phyloP scores from a whole-genome alignment of 352 stramenopile species.

The Pythium insidiosum region DNA sequence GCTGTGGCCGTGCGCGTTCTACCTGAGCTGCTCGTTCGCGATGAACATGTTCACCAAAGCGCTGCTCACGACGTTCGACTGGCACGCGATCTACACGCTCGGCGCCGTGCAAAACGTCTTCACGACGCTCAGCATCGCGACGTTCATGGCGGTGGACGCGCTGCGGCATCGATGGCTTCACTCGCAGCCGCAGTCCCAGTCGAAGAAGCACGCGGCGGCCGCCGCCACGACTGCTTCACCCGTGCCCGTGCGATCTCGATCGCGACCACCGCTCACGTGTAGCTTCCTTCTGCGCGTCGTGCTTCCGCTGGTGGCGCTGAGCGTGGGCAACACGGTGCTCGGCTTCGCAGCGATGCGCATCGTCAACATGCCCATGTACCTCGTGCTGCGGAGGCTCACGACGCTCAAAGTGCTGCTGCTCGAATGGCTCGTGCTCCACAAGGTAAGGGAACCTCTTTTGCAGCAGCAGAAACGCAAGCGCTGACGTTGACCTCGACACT shows the following conservation, averaged over 20 bases:
- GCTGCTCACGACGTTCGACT: conserved; percentile 53
- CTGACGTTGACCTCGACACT: too few relatives aligned
- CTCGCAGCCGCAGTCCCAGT: not conserved
- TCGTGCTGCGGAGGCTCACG: conserved; percentile 55
- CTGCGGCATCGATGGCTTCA: conserved; percentile 1
- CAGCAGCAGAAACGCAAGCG: not conserved
- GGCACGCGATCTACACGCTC: conserved; percentile 49
- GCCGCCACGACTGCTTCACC: too few relatives aligned
- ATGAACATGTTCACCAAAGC: conserved; percentile 80
- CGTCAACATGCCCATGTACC: conserved; percentile 74
- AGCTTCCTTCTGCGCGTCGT: conserved; percentile 27
- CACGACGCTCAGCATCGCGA: conserved; percentile 32
- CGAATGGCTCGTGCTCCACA: conserved; percentile 63
- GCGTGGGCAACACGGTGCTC: conserved; percentile 57
- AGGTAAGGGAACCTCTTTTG: conserved; percentile 14
- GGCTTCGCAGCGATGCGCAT: conserved; percentile 55
- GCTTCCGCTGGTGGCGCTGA: conserved; percentile 36
- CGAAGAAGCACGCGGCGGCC: not conserved
- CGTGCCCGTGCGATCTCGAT: too few relatives aligned
- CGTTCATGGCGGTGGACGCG: conserved; percentile 13
- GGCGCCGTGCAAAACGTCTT: conserved; percentile 58
- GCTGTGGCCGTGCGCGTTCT: conserved; percentile 58
- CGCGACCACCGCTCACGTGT: too few relatives aligned
- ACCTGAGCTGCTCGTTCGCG: conserved; percentile 53
- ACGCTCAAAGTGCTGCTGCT: conserved; percentile 74